Evolutionary conservation across 2,329 filamentous ascomycete species (phyloP), one percentile per base, ranked within the genome.

Genomic region (Leptographium galeiforme): DNA sequence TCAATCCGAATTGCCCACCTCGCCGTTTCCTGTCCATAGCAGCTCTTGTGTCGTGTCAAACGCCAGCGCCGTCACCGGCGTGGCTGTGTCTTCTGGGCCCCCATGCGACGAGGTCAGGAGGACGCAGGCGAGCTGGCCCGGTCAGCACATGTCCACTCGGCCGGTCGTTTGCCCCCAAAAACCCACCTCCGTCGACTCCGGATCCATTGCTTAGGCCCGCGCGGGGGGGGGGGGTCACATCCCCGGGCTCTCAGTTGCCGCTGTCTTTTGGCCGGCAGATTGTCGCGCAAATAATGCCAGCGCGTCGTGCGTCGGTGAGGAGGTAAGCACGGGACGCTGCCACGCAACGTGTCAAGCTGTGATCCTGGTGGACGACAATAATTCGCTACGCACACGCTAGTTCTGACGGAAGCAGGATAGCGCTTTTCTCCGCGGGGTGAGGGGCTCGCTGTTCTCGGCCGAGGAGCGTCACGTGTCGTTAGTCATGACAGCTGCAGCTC

Each of bases 21-120:
- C 56, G 62, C 79, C 53, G 44, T 56, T 59, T 30, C 56, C 94
- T 4, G 84, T 82, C 93, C 94, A 98, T 52, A 98, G 71, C 39
- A 98, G 77, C 67, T 98, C 93, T 67, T 95, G 86, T 41, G 78
- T 76, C 54, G 85, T 85, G 67, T 98, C 93, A 68, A 98, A 98
- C 48, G 86, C 85, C 67, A 96, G 79, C 3, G 89, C 84, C 46
- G 86, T 84, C 60, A 89, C 81, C 54, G 81, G 81, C 25, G 85
- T 85, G 45, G 83, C 52, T n/a, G 78, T 63, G 85, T 72, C 59
- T 78, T 78, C 71, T 85, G 82, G 63, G 81, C 75, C 64, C 81
- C 84, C 63, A 86, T 56, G 52, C 48, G 82, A 62, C 87, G 82
- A 67, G 89, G 87, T 52, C 69, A 94, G 81, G 66, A 82, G 78